phyloP scores from a whole-genome alignment of 495 filamentous ascomycete genomes.

The Letharia columbiana region DNA sequence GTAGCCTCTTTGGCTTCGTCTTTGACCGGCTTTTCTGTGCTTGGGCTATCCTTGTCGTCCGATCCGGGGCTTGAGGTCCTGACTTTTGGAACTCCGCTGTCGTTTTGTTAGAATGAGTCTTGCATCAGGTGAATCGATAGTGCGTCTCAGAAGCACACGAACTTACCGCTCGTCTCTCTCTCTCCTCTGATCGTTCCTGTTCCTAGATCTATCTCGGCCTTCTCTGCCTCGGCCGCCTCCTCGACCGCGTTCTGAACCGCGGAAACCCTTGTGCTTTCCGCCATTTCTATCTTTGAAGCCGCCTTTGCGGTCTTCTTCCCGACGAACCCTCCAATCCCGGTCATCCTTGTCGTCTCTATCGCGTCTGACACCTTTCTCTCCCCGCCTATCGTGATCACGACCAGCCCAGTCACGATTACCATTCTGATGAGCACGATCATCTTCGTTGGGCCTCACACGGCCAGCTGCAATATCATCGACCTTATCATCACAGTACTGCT shows the following conservation, averaged over 20 bases:
- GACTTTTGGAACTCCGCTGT: constrained; percentile 42
- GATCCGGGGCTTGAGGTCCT: constrained; percentile 31
- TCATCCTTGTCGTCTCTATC: constrained; percentile 31
- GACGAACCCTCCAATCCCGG: constrained; percentile 61
- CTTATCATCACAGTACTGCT: constrained; percentile 76
- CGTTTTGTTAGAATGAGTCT: constrained; percentile 6
- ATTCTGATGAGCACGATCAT: constrained; percentile 28
- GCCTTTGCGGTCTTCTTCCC: constrained; percentile 55
- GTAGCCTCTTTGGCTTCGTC: not conserved
- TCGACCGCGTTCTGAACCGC: constrained; percentile 31
- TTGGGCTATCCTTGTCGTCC: not conserved
- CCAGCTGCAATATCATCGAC: constrained; percentile 65
- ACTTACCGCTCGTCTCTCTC: constrained; percentile 43
- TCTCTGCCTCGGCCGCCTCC: constrained; percentile 34
- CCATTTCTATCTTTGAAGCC: constrained; percentile 44
- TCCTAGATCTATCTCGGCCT: constrained; percentile 23
- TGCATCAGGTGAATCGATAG: not conserved
- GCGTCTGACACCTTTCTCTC: not conserved
- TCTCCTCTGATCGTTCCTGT: constrained; percentile 17
- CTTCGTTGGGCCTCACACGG: constrained; percentile 47
- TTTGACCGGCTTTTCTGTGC: constrained; percentile 11
- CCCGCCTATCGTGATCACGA: constrained; percentile 13
- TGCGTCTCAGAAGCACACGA: not conserved
- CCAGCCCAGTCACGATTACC: constrained; percentile 25
- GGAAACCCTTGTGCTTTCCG: constrained; percentile 30